Base-by-base conservation (phyloP, 2,329 filamentous ascomycete genomes). In the Ophiostoma novo-ulmi region DNA sequence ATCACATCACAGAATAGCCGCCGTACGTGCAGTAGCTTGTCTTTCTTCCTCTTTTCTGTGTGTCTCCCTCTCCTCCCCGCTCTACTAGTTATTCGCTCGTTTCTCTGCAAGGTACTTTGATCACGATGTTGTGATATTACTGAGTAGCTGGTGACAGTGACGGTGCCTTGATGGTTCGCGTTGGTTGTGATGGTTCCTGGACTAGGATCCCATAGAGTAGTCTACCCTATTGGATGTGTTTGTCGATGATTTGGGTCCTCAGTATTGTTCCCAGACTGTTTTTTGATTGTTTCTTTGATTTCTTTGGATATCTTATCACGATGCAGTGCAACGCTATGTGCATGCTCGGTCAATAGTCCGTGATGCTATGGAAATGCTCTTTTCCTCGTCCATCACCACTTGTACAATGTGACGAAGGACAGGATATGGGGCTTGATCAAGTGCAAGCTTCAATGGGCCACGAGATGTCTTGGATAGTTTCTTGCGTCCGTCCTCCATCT, bases 1-100 rank as follows among this genome's bases (percentile, higher is more conserved):
- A 69, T 72, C 69, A 72, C 71, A 72, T 64, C 69, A 68, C 71
- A 68, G 13, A 26, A 67, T 73, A 73, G 72, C 72, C 72, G 72
- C 72, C 72, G 68, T 64, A 41, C 68, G 44, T 73, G 72, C 72
- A 73, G 71, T 70, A 70, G 71, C 55, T 31, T 69, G 31, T n/a
- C 11, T 22, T 48, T 52, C 26, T 52, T 10, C n/a, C 20, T 31
- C 38, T 6, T 22, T 13, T 55, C 20, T 55, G 20, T n/a, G 5
- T 55, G 26, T 52, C 39, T 22, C n/a, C 44, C 13, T 17, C 14
- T 1, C 14, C 44, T n/a, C 22, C 48, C 14, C 20, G n/a, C 48
- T n/a, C 17, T 55, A 13, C 17, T 22, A n/a, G 20, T 55, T 8
- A 10, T 44, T 44, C 11, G 11, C 39, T 11, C 39, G 14, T 10